These are phyloP conservation scores for Echinosophora koreensis DNA, from an alignment of 306 rosid species.

Conservation along the genomic window DNA sequence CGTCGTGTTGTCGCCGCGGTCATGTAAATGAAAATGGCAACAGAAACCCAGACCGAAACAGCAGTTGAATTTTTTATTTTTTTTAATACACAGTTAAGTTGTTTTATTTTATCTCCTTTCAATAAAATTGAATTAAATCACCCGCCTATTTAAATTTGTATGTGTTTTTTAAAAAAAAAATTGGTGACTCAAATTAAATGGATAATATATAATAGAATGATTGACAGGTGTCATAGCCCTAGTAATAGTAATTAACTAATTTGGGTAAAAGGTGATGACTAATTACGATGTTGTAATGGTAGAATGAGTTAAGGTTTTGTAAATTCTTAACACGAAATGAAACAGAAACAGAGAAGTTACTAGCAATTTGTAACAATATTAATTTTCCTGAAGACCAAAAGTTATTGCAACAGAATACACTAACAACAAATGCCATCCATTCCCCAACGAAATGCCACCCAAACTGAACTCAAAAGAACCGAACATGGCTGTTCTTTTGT, in stretches of 20 bases:
- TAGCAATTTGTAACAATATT: not conserved
- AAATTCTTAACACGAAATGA: not conserved
- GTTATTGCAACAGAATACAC: not conserved
- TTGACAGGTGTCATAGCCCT: not conserved
- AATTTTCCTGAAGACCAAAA: not conserved
- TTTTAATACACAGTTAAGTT: no score
- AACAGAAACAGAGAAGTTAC: constrained; percentile 13
- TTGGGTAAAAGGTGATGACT: not conserved
- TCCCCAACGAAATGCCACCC: constrained; percentile 6
- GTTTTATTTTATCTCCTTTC: not conserved
- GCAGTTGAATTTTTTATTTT: no score
- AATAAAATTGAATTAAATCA: not conserved
- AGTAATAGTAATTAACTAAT: constrained; percentile 41
- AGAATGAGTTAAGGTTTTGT: not conserved
- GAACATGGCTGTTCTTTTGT: not conserved
- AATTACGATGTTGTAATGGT: not conserved
- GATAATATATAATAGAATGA: not conserved
- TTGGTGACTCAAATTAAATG: not conserved
- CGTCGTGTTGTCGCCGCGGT: no score
- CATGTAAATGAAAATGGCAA: no score
- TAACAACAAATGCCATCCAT: not conserved
- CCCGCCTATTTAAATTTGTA: not conserved
- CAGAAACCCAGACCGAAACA: no score
- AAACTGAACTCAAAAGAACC: not conserved
- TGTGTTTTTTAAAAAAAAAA: not conserved